These are phyloP conservation scores for Breynia disticha DNA, from an alignment of 441 rosid genomes.

Conservation along the genomic window DNA sequence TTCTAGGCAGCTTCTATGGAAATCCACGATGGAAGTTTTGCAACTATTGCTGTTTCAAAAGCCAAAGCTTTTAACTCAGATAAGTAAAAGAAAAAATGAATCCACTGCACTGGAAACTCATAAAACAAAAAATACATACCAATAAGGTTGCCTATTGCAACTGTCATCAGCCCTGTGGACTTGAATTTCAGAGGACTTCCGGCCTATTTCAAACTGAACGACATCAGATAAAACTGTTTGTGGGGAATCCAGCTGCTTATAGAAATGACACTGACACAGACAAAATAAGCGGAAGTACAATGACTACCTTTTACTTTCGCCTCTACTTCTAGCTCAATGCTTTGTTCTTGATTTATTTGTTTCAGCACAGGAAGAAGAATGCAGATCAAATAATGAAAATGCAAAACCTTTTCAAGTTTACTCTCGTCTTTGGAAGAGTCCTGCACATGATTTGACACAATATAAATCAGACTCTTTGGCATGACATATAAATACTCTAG, in stretches of 20 bases:
- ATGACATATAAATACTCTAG: background rate
- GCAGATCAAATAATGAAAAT: conserved; percentile 85
- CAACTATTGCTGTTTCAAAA: conserved; percentile 45
- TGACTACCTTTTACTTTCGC: conserved; percentile 56
- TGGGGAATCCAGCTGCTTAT: conserved; percentile 1
- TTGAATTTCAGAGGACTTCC: conserved; percentile 37
- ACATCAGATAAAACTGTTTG: conserved; percentile 16
- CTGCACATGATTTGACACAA: conserved; percentile 33
- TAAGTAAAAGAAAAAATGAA: conserved; percentile 17
- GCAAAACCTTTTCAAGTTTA: conserved; percentile 62
- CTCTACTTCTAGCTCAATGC: conserved; percentile 58
- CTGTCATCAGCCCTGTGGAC: conserved; percentile 38
- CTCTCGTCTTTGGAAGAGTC: conserved; percentile 41
- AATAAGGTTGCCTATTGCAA: conserved; percentile 37
- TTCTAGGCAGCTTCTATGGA: conserved; percentile 62
- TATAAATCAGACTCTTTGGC: background rate
- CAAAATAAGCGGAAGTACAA: conserved; percentile 9
- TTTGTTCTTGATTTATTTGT: conserved; percentile 59
- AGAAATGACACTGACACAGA: conserved; percentile 5
- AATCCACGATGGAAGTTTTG: conserved; percentile 46
- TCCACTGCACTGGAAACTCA: conserved; percentile 10
- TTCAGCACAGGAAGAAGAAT: conserved; percentile 88
- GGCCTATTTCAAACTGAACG: conserved; percentile 33
- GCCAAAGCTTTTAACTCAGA: conserved; percentile 24
- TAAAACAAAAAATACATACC: conserved; percentile 43